Evolutionary conservation across 306 rosid species (phyloP).

Genomic region (Glycine latifolia): DNA sequence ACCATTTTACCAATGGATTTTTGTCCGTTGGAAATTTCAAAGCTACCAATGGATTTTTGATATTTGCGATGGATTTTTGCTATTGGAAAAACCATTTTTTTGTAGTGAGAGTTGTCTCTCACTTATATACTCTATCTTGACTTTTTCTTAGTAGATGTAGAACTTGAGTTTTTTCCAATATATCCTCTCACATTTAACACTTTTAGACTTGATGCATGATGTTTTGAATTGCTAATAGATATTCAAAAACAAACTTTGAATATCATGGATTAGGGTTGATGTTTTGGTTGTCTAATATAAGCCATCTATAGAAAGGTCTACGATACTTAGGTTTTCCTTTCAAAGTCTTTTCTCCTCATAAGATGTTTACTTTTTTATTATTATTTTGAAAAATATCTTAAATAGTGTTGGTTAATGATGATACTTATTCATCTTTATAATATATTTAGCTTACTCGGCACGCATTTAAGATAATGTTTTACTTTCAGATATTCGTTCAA

Average conservation of each 20-base stretch:
- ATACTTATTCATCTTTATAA: background rate
- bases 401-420: constrained; percentile 15
- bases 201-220: too few species aligned
- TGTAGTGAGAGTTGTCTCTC: too few species aligned
- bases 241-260: constrained; percentile 1
- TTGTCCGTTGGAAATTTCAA: too few species aligned
- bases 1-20: too few species aligned
- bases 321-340: constrained; percentile 14
- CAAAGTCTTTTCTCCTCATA: background rate
- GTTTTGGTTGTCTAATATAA: constrained; percentile 19
- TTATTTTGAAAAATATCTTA: constrained; percentile 31
- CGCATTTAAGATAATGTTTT: background rate
- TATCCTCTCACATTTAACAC: too few species aligned
- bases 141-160: too few species aligned
- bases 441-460: constrained; percentile 2
- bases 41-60: too few species aligned
- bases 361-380: background rate
- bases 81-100: too few species aligned
- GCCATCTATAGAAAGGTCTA: constrained; percentile 1
- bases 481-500: background rate
- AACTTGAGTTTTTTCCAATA: too few species aligned
- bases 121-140: too few species aligned
- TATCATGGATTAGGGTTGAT: background rate
- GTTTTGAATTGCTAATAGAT: background rate
- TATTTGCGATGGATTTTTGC: too few species aligned